phyloP scores from a whole-genome alignment of 176 grass and related monocot genomes.

The Secale cereale region DNA sequence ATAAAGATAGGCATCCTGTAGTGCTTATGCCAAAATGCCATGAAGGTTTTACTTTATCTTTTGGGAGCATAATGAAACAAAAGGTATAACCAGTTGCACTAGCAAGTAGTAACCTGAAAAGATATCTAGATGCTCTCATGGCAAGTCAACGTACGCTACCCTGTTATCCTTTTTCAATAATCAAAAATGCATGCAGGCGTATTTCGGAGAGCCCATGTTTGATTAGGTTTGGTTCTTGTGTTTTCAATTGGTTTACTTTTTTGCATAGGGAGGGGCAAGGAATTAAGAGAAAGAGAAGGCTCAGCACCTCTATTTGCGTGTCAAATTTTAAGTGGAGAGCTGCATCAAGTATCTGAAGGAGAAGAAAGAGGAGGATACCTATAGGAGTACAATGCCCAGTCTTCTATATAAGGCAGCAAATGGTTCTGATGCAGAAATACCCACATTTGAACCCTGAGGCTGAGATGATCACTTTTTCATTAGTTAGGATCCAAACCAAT shows the following conservation, averaged over 20 bases:
- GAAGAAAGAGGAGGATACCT: too few species aligned
- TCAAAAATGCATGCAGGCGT: neutral
- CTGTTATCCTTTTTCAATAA: neutral
- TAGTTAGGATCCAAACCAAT: constrained; percentile 26
- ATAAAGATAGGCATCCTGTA: too few species aligned
- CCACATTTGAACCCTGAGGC: too few species aligned
- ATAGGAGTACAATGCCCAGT: too few species aligned
- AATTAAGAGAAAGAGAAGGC: constrained; percentile 61
- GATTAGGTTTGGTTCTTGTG: neutral
- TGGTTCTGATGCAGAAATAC: too few species aligned
- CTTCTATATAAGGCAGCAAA: too few species aligned
- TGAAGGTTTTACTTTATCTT: too few species aligned
- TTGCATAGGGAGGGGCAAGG: constrained; percentile 61
- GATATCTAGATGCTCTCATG: neutral
- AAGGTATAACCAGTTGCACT: neutral
- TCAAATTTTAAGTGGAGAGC: constrained; percentile 76
- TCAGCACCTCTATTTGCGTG: constrained; percentile 60
- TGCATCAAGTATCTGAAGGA: too few species aligned
- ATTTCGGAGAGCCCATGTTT: neutral
- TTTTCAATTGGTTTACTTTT: neutral
- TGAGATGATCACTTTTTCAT: constrained; percentile 35
- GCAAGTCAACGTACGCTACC: neutral
- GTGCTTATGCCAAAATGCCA: too few species aligned
- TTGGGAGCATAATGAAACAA: too few species aligned
- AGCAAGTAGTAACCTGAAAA: too few species aligned